Percentiles rank a stretch among this genome's conserved stretches.
Conservation (phyloP, 345 rosid species). For the Rubroshorea leprosula region DNA sequence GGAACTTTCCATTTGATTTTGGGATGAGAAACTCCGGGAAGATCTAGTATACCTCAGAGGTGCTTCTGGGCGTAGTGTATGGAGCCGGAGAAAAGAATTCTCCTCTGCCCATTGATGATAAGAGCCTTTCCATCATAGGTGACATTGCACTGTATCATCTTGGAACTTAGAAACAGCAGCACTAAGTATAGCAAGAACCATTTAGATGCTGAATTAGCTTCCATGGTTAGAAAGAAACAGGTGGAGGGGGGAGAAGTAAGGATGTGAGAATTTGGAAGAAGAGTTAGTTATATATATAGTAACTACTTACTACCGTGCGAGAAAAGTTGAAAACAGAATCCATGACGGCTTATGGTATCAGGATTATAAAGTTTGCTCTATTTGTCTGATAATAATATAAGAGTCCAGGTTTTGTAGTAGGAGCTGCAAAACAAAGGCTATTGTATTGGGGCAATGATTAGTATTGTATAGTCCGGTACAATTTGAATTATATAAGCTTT, state of each 20-base stretch:
- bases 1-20: constrained; percentile 13
- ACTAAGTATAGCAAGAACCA: constrained; percentile 23
- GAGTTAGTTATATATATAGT: constrained; percentile 6
- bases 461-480: too few species aligned
- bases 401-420: too few species aligned
- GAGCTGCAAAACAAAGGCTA: too few species aligned
- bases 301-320: constrained; percentile 8
- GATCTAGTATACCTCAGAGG: constrained; percentile 50
- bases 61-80: constrained; percentile 77
- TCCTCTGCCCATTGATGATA: constrained; percentile 46
- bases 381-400: too few species aligned
- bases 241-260: constrained; percentile 18
- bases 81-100: constrained; percentile 62
- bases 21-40: neutral
- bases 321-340: neutral
- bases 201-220: too few species aligned
- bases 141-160: constrained; percentile 29
- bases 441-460: too few species aligned
- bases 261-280: constrained; percentile 8
- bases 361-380: neutral
- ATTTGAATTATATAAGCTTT: too few species aligned
- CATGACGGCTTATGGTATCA: neutral
- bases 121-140: constrained; percentile 49
- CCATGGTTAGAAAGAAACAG: too few species aligned
- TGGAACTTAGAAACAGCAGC: constrained; percentile 13